These are phyloP conservation scores for Zangia roseola DNA, from an alignment of 768 basidiomycete species.

Conservation along the genomic window DNA sequence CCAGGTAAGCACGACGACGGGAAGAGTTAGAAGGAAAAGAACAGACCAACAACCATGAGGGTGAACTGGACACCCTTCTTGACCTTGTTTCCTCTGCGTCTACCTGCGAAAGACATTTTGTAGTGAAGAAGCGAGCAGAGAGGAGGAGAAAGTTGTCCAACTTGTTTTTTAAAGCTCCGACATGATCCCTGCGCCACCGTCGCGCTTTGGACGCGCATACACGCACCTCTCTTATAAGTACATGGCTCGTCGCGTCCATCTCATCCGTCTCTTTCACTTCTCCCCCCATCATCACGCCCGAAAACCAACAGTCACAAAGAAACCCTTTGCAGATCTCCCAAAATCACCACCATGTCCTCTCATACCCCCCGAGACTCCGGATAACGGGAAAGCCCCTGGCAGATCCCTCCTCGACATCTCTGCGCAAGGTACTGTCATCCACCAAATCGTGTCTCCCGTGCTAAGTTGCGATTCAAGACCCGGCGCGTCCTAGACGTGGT, in stretches of 20 bases:
- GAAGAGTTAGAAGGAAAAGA: background rate
- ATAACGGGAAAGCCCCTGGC: background rate
- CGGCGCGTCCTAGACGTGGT: conserved; percentile 12
- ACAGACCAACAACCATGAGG: conserved; percentile 94
- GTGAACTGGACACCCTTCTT: conserved; percentile 99
- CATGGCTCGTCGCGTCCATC: conserved; percentile 11
- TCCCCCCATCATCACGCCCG: background rate
- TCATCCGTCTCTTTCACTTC: conserved; percentile 10
- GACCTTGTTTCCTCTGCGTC: conserved; percentile 89
- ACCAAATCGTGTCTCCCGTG: background rate
- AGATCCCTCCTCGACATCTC: background rate
- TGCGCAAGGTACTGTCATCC: conserved; percentile 7
- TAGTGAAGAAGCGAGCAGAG: conserved; percentile 28
- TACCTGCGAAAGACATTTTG: conserved; percentile 81
- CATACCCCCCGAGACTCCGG: background rate
- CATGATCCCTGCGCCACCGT: conserved; percentile 30
- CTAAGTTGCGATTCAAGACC: conserved; percentile 1
- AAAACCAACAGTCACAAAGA: conserved; percentile 39
- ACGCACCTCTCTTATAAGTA: conserved; percentile 10
- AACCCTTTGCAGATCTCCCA: conserved; percentile 61
- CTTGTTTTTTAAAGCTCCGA: conserved; percentile 36
- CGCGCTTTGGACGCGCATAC: conserved; percentile 21
- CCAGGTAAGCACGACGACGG: conserved; percentile 5
- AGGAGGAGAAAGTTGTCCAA: conserved; percentile 34
- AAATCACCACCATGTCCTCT: conserved; percentile 24